Percentiles rank a stretch among this genome's conserved stretches.
Conservation (phyloP, 2,329 filamentous ascomycete species). For the Hansfordia pulvinata region DNA sequence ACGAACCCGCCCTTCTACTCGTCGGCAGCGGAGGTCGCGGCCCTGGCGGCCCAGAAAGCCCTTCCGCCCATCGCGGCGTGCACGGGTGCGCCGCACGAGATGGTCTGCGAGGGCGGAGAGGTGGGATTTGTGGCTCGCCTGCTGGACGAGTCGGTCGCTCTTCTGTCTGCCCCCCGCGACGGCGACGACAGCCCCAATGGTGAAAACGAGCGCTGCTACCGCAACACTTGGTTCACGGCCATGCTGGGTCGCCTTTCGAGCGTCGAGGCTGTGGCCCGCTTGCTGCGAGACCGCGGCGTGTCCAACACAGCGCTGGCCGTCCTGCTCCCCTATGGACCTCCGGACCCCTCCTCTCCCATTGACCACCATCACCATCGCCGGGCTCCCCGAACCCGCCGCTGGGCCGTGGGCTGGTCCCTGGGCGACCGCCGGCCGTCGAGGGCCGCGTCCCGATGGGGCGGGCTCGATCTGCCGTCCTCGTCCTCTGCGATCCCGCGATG, state of each 20-base stretch:
- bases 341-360: conserved; percentile 84
- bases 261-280: conserved; percentile 46
- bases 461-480: no score
- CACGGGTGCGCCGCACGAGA: conserved; percentile 70
- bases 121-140: conserved; percentile 60
- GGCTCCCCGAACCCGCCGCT: conserved; percentile 67
- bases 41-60: conserved; percentile 51
- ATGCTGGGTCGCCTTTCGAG: conserved; percentile 79
- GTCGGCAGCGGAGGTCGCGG: conserved; percentile 54
- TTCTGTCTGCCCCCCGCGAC: no score
- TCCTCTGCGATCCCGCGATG: conserved; percentile 20
- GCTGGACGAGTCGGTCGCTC: conserved; percentile 50
- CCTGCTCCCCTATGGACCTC: conserved; percentile 61
- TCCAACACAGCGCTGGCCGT: conserved; percentile 73
- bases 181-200: no score
- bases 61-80: conserved; percentile 56
- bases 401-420: conserved; percentile 87
- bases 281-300: conserved; percentile 40
- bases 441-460: conserved; percentile 27
- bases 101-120: conserved; percentile 74
- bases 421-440: conserved; percentile 44
- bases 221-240: conserved; percentile 68
- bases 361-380: conserved; percentile 65
- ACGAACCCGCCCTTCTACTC: conserved; percentile 91
- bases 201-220: no score